Evolutionary conservation across 2,329 filamentous ascomycete genomes (phyloP), one percentile per base, ranked within the genome.

Genomic region (Arthrobotrys iridis): DNA sequence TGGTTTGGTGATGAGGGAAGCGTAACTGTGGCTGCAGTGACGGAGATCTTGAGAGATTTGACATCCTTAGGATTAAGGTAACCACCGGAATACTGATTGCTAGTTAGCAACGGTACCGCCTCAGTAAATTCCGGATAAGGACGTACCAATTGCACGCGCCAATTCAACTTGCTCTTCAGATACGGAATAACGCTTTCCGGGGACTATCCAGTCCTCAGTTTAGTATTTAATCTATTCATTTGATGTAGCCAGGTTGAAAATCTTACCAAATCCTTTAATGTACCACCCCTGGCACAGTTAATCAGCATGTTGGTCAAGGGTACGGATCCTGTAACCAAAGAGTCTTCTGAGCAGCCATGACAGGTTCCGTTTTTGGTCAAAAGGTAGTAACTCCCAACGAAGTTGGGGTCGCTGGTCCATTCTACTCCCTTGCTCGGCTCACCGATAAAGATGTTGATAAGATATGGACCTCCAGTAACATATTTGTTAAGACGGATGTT

Each of bases 331-430:
- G 71, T 67, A 30, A 75, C 58, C 15, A 64, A 15, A 8, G 71
- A 18, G 6, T 75, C 33, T n/a, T 50, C 37, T 8, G 55, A 15
- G 30, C 71, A 75, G 40, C 33, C 40, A 20, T 50, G 22, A 22
- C 71, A 75, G 2, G 57, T 75, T 8, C 57, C 63, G 22, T 68
- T 75, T 30, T 68, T 75, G 2, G 71, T 58, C 26, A 75, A 75
- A 15, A 75, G 48, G 26, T 68, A 75, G 40, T 68, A 68, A 24
- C 71, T 75, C 5, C 71, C 71, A 5, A 58, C 71, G 13, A 75
- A 75, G 20, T 64, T 63, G 2, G 71, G 63, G 28, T 75, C 71
- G 20, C 57, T 43, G 2, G 71, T 63, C 71, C 71, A 75, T 30
- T 63, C 28, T 7, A 59, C 33, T 13, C 48, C 71, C 13, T 63